Percentiles rank a stretch among this genome's conserved stretches.
phyloP scores from a whole-genome alignment of 225 moss, liverwort and hornwort genomes.

The Pleurozium schreberi region DNA sequence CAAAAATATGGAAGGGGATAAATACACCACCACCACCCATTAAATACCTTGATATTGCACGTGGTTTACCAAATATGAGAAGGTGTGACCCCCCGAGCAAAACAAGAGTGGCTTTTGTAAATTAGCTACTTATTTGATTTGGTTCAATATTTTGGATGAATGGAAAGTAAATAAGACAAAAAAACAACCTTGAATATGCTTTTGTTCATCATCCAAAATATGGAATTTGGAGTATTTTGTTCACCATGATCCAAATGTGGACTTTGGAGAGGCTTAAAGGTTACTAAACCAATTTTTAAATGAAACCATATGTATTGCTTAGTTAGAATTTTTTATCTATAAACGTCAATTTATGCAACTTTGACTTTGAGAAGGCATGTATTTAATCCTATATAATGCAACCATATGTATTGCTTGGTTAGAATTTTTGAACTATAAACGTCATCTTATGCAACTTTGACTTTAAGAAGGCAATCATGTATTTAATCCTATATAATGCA shows the following conservation, averaged over 20 bases:
- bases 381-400: background rate
- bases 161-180: too few species aligned
- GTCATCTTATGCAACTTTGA: background rate
- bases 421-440: background rate
- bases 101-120: too few species aligned
- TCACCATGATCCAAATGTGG: background rate
- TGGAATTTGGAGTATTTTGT: too few species aligned
- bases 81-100: too few species aligned
- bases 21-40: too few species aligned
- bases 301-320: background rate
- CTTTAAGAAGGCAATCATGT: background rate
- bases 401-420: background rate
- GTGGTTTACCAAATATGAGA: too few species aligned
- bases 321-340: background rate
- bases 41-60: too few species aligned
- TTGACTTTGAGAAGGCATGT: background rate
- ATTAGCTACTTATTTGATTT: background rate
- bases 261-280: fast-evolving
- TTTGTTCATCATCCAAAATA: background rate
- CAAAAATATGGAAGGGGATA: too few species aligned
- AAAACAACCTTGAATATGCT: background rate
- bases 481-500: background rate
- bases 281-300: background rate
- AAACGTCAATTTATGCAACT: background rate
- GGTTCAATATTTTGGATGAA: background rate